Conservation (phyloP, 1,284 basidiomycete species). For the Apiotrichum veenhuisii region DNA sequence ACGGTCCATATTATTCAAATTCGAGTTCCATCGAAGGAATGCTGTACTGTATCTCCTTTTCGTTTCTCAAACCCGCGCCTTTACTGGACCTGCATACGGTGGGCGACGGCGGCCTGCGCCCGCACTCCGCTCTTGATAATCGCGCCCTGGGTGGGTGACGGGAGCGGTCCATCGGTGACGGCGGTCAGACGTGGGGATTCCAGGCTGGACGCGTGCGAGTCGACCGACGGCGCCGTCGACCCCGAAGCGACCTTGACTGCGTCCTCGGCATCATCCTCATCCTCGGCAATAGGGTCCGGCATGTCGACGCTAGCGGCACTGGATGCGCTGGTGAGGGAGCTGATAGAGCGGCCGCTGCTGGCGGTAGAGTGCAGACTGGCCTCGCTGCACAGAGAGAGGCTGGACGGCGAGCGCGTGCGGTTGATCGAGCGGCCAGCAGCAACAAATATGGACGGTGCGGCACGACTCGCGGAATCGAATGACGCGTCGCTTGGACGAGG, state of each 20-base stretch:
- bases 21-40: not conserved
- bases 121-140: slow-evolving; percentile 2
- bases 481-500: not conserved
- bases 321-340: slow-evolving; percentile 11
- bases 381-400: slow-evolving; percentile 5
- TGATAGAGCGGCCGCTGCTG: slow-evolving; percentile 5
- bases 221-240: not conserved
- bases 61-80: not conserved
- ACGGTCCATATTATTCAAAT: too few relatives aligned
- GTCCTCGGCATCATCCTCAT: slow-evolving; percentile 3
- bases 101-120: not conserved
- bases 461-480: not conserved
- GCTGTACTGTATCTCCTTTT: too few relatives aligned
- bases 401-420: slow-evolving; percentile 8
- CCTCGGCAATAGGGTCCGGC: slow-evolving; percentile 15
- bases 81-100: not conserved
- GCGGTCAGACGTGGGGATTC: not conserved
- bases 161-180: not conserved
- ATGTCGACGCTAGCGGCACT: slow-evolving; percentile 15
- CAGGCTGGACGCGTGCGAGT: not conserved
- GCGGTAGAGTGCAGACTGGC: slow-evolving; percentile 4
- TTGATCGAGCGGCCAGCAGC: not conserved
- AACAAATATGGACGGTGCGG: not conserved
- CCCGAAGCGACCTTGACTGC: not conserved
- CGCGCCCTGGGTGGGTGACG: not conserved